These are phyloP conservation scores for Hypoxylon sp. DNA, from an alignment of 2,329 filamentous ascomycete genomes.

Conservation along the genomic window DNA sequence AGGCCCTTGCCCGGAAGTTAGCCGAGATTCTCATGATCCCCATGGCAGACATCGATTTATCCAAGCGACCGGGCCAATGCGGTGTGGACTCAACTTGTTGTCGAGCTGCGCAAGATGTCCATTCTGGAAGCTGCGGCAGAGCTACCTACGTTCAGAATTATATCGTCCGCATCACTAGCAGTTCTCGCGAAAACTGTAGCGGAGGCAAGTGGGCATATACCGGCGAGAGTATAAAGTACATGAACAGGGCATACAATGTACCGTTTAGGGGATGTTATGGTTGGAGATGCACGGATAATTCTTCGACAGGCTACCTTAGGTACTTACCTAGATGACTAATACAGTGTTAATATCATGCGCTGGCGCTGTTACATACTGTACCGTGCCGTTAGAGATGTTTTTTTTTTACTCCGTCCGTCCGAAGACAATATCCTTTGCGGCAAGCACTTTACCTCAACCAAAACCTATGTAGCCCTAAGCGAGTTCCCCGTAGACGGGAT, in stretches of 20 bases:
- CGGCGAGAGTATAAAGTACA: neutral
- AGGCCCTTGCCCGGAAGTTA: slow-evolving; percentile 31
- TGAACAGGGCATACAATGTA: too few relatives aligned
- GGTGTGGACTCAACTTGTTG: slow-evolving; percentile 47
- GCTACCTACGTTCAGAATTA: slow-evolving; percentile 41
- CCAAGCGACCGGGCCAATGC: slow-evolving; percentile 19
- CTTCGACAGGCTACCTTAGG: too few relatives aligned
- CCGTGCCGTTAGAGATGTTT: too few relatives aligned
- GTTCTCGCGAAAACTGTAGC: slow-evolving; percentile 23
- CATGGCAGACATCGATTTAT: slow-evolving; percentile 31
- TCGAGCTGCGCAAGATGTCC: slow-evolving; percentile 46
- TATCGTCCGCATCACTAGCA: slow-evolving; percentile 32
- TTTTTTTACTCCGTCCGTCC: neutral
- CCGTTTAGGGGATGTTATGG: too few relatives aligned
- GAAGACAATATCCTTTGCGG: neutral
- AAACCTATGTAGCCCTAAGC: neutral
- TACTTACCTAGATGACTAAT: too few relatives aligned
- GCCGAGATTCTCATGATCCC: slow-evolving; percentile 40
- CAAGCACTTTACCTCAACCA: neutral
- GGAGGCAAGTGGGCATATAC: slow-evolving; percentile 10
- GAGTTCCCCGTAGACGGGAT: neutral
- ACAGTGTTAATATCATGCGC: too few relatives aligned
- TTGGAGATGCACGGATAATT: neutral
- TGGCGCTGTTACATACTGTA: too few relatives aligned
- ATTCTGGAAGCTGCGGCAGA: slow-evolving; percentile 24